Evolutionary conservation across 176 grass and related monocot species (phyloP).

Genomic region (Poa annua): DNA sequence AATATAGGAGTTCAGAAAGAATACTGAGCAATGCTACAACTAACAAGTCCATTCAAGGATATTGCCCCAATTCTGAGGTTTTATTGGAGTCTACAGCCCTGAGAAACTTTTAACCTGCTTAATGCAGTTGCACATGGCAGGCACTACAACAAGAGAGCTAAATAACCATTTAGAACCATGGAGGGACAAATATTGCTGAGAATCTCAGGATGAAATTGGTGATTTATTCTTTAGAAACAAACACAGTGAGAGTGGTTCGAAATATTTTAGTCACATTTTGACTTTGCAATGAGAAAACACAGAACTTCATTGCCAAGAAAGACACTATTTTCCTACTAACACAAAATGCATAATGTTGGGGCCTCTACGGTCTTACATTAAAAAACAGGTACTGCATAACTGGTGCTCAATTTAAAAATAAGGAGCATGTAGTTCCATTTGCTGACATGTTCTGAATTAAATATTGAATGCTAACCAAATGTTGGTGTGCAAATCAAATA

Average conservation of each 20-base stretch:
- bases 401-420: conserved; percentile 11
- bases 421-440: conserved; percentile 6
- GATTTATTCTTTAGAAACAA: neutral
- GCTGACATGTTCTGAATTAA: neutral
- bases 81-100: conserved; percentile 5
- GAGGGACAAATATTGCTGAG: neutral
- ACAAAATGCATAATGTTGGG: neutral
- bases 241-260: conserved; percentile 17
- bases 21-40: conserved; percentile 7
- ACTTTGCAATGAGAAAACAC: neutral
- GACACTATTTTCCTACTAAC: neutral
- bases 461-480: neutral
- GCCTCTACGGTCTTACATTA: neutral
- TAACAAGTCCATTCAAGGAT: conserved; percentile 15
- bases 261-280: neutral
- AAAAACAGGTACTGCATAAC: conserved; percentile 6
- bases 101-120: conserved; percentile 33
- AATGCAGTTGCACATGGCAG: neutral
- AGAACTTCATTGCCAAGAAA: conserved; percentile 3
- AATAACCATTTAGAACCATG: conserved; percentile 4
- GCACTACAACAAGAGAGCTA: conserved; percentile 19
- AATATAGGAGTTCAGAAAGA: conserved; percentile 24
- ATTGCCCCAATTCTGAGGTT: conserved; percentile 18
- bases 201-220: conserved; percentile 14
- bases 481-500: conserved; percentile 18